These are phyloP conservation scores for Leucocoprinus sp. DNA, from an alignment of 768 basidiomycete genomes.

Conservation along the genomic window DNA sequence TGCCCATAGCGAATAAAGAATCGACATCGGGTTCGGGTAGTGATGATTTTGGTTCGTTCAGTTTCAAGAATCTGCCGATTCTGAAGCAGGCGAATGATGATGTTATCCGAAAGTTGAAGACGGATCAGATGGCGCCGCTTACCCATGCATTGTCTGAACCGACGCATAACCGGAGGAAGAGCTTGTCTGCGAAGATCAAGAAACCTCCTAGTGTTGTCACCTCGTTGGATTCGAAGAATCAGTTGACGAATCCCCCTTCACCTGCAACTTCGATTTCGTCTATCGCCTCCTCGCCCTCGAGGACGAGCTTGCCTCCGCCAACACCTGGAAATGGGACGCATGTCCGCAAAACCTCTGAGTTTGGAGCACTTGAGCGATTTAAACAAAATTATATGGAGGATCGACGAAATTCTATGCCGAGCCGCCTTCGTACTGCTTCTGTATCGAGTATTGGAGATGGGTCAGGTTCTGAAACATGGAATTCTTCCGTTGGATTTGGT, in stretches of 20 bases:
- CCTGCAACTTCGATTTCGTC: conserved; percentile 90
- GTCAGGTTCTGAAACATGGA: conserved; percentile 70
- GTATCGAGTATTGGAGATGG: conserved; percentile 77
- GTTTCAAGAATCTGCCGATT: conserved; percentile 93
- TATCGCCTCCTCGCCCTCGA: conserved; percentile 82
- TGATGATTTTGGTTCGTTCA: conserved; percentile 96
- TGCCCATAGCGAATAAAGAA: conserved; percentile 34
- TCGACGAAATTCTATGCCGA: conserved; percentile 78
- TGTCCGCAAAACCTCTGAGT: conserved; percentile 83
- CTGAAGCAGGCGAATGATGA: conserved; percentile 99
- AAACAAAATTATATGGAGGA: conserved; percentile 78
- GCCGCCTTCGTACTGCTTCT: conserved; percentile 79
- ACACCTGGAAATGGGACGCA: conserved; percentile 63
- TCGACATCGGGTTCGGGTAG: conserved; percentile 45
- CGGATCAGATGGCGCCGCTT: conserved; percentile 79
- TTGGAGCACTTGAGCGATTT: conserved; percentile 81
- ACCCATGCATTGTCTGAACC: conserved; percentile 67
- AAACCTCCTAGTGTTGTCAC: conserved; percentile 77
- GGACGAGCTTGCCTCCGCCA: conserved; percentile 61
- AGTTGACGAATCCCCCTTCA: conserved; percentile 76
- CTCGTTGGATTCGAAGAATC: conserved; percentile 50
- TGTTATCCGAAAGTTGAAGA: conserved; percentile 90
- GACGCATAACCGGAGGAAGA: conserved; percentile 60
- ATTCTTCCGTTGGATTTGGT: conserved; percentile 45
- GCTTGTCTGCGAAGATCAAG: conserved; percentile 75